These are phyloP conservation scores for Terana coerulea DNA, from an alignment of 768 basidiomycete species.

Conservation along the genomic window DNA sequence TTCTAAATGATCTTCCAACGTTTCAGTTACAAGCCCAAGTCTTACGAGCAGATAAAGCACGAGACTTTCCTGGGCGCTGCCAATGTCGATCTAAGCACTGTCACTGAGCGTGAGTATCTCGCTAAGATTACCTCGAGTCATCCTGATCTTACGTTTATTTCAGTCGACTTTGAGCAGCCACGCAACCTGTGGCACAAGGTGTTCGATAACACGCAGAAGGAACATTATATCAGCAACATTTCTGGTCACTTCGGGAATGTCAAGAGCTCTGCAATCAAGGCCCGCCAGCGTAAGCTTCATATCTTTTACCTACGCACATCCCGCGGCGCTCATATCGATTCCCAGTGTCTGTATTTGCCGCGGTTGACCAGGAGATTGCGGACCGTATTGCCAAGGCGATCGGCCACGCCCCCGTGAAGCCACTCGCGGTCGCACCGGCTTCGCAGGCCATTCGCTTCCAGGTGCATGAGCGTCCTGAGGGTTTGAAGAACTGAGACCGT, in stretches of 20 bases:
- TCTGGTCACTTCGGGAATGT: conserved; percentile 57
- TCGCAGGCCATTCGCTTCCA: conserved; percentile 51
- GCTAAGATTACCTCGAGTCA: not conserved
- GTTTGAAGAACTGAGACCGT: no score
- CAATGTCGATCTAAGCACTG: conserved; percentile 61
- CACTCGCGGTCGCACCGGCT: conserved; percentile 60
- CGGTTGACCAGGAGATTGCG: conserved; percentile 69
- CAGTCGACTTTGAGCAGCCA: conserved; percentile 86
- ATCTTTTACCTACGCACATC: not conserved
- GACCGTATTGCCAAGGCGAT: conserved; percentile 78
- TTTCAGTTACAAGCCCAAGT: conserved; percentile 46
- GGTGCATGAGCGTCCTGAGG: not conserved
- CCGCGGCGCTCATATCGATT: not conserved
- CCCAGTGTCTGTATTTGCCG: conserved; percentile 74
- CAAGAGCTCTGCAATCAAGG: conserved; percentile 58
- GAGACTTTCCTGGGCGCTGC: conserved; percentile 75
- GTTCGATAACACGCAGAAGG: conserved; percentile 54
- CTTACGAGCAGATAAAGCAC: conserved; percentile 46
- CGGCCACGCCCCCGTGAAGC: conserved; percentile 49
- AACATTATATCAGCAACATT: conserved; percentile 65
- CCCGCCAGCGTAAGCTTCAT: conserved; percentile 56
- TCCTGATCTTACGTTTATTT: not conserved
- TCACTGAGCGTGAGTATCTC: conserved; percentile 69
- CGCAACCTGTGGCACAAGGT: conserved; percentile 65
- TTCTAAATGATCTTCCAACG: no score